A percentile compares a stretch with the other conserved stretches of the same genome.
Conservation (phyloP, 2,329 filamentous ascomycete genomes). For the Raffaelea arxii region DNA sequence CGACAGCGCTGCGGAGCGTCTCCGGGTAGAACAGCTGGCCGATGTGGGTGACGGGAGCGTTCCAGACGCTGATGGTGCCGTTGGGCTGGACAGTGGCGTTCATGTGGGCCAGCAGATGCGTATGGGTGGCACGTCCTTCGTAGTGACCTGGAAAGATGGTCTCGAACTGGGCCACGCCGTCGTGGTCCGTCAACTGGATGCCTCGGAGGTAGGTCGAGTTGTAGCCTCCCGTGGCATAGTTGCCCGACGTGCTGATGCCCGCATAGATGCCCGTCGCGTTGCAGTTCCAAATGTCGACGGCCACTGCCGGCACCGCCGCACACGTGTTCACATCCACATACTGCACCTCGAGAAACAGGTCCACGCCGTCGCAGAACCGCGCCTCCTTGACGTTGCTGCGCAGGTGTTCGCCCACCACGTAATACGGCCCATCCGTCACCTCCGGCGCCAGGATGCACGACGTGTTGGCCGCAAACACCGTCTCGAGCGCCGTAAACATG, state of each 20-base stretch:
- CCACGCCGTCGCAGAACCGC: constrained; percentile 30
- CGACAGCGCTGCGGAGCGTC: constrained; percentile 38
- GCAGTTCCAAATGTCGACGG: constrained; percentile 40
- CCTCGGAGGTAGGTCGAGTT: constrained; percentile 33
- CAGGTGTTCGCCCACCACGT: constrained; percentile 40
- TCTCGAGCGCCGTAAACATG: constrained; percentile 21
- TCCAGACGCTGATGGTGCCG: constrained; percentile 38
- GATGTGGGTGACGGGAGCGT: constrained; percentile 37
- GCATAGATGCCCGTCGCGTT: constrained; percentile 32
- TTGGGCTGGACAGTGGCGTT: constrained; percentile 30
- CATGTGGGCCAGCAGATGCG: constrained; percentile 21
- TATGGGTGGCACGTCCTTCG: constrained; percentile 26
- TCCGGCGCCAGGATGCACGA: constrained; percentile 41
- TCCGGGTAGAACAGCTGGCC: constrained; percentile 54
- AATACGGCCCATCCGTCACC: constrained; percentile 44
- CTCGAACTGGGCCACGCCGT: constrained; percentile 31
- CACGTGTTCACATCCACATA: constrained; percentile 45
- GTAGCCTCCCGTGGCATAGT: constrained; percentile 21
- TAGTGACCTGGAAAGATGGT: constrained; percentile 36
- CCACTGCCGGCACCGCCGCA: constrained; percentile 35
- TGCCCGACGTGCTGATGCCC: constrained; percentile 20
- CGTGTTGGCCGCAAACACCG: constrained; percentile 30
- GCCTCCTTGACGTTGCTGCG: constrained; percentile 36
- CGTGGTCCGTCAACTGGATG: constrained; percentile 29
- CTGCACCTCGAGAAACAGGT: constrained; percentile 40